Base-by-base conservation (phyloP, 306 rosid species). In the Ammopiptanthus mongolicus region DNA sequence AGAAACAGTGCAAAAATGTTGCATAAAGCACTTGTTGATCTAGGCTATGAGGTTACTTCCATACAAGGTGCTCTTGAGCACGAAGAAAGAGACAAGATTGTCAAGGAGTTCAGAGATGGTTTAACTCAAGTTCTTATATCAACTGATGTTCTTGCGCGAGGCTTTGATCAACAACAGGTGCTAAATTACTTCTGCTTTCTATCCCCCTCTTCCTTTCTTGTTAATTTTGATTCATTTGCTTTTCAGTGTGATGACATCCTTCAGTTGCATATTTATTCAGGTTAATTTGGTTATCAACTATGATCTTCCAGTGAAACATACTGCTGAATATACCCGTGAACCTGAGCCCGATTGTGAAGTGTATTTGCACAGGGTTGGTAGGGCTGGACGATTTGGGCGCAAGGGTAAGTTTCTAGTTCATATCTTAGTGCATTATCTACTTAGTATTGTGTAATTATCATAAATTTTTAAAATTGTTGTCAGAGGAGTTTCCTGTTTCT, bases 301-400 rank as follows among this genome's bases (percentile, higher is more conserved):
- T 80, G 96, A 90, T 71, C 89, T 90, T 58, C 96, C 96, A 0
- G 50, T 85, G 63, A 88, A 90, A 57, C 42, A 83, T 61, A 81
- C 66, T 39, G 65, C 78, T n/a, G 57, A 53, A 12, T 60, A 79
- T 14, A 51, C 80, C 17, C 80, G 50, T 10, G 46, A 39, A 14
- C 64, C 66, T 4, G 93, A 90, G 39, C 96, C 96, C 4, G 91
- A 90, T 68, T 88, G 58, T 52, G 96, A 90, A 82, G 93, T 88
- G 47, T 90, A 90, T 68, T 78, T 90, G 65, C 93, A 90, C 53
- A 83, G 96, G 50, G 82, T 90, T 58, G 96, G 96, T 31, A 79
- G 96, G 73, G 93, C 96, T 15, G 96, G 93, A 47, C 91, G 93
- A 44, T 90, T 90, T 69, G 96, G 96, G 44, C 91, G 91, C 78